Percentiles rank a stretch among this genome's conserved stretches.
These are phyloP conservation scores for Usnea hakonensis DNA, from an alignment of 495 filamentous ascomycete species.

Conservation along the genomic window DNA sequence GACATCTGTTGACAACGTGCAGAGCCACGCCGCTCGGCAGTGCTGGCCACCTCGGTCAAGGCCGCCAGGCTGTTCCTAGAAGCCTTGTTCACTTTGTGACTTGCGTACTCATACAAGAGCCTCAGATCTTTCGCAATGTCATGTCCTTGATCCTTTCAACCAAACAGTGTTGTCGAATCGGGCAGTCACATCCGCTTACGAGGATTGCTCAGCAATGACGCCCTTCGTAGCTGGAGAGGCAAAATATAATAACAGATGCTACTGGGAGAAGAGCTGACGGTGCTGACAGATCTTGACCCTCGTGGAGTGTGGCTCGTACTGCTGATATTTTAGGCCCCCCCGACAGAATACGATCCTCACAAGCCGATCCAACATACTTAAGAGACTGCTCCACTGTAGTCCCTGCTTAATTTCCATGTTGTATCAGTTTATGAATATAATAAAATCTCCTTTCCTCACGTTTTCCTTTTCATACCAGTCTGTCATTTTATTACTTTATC, in stretches of 20 bases:
- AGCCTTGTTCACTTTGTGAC: not conserved
- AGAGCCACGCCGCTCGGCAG: not conserved
- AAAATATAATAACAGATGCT: not conserved
- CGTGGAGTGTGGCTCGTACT: not conserved
- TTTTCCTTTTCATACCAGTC: not conserved
- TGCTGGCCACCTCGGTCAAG: not conserved
- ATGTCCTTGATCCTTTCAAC: not conserved
- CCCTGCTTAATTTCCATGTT: not conserved
- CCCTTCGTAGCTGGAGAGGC: not conserved
- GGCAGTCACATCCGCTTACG: not conserved
- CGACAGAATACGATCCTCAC: not conserved
- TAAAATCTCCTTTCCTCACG: not conserved
- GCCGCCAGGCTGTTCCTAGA: not conserved
- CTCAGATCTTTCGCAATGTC: not conserved
- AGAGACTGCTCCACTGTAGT: not conserved
- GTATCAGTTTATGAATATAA: conserved; percentile 3
- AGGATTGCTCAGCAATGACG: not conserved
- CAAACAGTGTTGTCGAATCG: not conserved
- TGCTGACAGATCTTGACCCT: not conserved
- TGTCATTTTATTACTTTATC: not conserved
- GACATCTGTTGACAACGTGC: not conserved
- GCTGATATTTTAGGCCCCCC: not conserved
- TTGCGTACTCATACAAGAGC: not conserved
- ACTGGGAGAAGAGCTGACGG: not conserved
- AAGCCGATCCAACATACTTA: not conserved